Evolutionary conservation across 352 stramenopile species (phyloP).

Genomic region (Plasmopara viticola): DNA sequence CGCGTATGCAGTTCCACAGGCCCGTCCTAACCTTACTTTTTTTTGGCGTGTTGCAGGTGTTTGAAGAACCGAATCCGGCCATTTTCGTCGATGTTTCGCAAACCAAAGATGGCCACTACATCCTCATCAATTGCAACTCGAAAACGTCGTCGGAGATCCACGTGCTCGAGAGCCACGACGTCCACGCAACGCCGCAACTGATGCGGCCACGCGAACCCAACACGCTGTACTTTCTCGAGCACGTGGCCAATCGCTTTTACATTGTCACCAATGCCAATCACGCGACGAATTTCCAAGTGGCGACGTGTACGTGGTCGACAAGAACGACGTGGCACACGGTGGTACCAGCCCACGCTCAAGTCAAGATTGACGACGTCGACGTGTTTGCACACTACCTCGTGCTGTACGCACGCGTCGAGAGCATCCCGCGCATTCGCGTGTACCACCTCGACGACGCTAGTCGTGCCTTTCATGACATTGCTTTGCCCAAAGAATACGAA

Average conservation of each 20-base stretch:
- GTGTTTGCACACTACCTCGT: conserved; percentile 76
- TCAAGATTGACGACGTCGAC: conserved; percentile 88
- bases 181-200: conserved; percentile 26
- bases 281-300: conserved; percentile 76
- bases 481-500: conserved; percentile 48
- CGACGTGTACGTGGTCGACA: conserved; percentile 10
- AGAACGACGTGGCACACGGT: conserved; percentile 35
- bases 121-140: conserved; percentile 86
- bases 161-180: conserved; percentile 28
- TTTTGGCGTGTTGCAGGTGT: conserved; percentile 39
- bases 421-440: conserved; percentile 70
- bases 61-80: conserved; percentile 63
- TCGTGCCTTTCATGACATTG: conserved; percentile 34
- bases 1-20: no score
- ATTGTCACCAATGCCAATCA: conserved; percentile 78
- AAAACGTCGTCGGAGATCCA: conserved; percentile 85
- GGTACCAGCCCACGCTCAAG: conserved; percentile 43
- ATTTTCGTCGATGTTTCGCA: conserved; percentile 82
- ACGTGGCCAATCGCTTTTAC: conserved; percentile 58
- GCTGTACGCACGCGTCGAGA: conserved; percentile 72
- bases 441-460: conserved; percentile 15
- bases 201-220: conserved; percentile 43
- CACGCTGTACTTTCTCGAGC: conserved; percentile 85
- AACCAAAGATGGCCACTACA: conserved; percentile 73
- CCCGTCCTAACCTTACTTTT: not conserved